Evolutionary conservation across 352 stramenopile species (phyloP).

Genomic region (Pythium scleroteichum): DNA sequence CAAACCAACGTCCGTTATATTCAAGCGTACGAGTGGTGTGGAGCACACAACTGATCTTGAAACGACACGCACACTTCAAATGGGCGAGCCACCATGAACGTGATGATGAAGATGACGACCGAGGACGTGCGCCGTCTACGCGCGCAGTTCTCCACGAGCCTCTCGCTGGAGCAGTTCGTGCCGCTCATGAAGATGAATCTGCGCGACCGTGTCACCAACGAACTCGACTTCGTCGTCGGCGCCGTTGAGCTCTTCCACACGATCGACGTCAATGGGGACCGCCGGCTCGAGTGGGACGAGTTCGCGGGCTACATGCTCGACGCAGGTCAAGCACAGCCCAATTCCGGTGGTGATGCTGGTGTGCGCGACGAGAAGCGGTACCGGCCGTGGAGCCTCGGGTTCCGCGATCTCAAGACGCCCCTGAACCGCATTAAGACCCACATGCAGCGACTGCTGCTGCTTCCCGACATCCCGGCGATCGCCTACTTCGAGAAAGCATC

Average conservation of each 20-base stretch:
- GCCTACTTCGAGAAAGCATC: conserved; percentile 68
- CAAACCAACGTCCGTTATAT: conserved; percentile 27
- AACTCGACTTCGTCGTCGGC: conserved; percentile 79
- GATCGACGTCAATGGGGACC: conserved; percentile 90
- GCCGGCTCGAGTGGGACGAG: conserved; percentile 88
- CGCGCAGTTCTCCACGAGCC: conserved; percentile 45
- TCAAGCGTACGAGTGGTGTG: conserved; percentile 4
- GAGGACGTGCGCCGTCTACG: conserved; percentile 67
- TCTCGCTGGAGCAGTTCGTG: conserved; percentile 71
- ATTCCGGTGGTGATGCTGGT: conserved; percentile 29
- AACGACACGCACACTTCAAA: conserved; percentile 16
- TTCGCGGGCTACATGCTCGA: conserved; percentile 89
- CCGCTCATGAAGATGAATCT: conserved; percentile 69
- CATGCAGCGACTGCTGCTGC: conserved; percentile 55
- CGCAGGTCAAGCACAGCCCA: conserved; percentile 53
- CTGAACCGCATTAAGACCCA: conserved; percentile 44
- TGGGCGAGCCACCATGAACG: conserved; percentile 49
- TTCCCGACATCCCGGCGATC: conserved; percentile 52
- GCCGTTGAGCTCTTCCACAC: conserved; percentile 89
- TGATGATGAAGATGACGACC: conserved; percentile 88
- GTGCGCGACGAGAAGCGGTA: conserved; percentile 33
- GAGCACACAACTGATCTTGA: conserved; percentile 22
- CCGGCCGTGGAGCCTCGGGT: conserved; percentile 33
- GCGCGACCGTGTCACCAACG: conserved; percentile 49
- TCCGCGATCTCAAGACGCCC: conserved; percentile 51